A percentile compares a stretch with the other conserved stretches of the same genome.
Conservation (phyloP, 73 alveolate genomes). For the Tetrahymena borealis region DNA sequence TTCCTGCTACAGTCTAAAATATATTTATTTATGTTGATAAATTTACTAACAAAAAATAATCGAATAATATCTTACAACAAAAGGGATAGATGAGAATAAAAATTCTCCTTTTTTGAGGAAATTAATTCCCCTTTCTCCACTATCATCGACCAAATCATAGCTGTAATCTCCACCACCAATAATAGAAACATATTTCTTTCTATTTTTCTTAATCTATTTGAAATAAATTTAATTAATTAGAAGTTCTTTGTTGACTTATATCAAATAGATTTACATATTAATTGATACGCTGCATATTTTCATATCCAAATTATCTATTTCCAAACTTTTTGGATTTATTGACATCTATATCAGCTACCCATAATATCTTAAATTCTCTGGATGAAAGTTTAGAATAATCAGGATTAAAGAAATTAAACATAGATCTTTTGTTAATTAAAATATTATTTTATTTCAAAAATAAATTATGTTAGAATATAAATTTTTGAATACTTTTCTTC, state of each 20-base stretch:
- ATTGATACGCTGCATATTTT: background rate
- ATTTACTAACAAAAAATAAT: background rate
- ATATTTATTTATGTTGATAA: background rate
- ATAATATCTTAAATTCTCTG: background rate
- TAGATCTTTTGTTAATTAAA: background rate
- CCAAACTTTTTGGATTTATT: background rate
- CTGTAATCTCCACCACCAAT: background rate
- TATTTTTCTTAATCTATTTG: background rate
- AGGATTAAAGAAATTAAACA: background rate
- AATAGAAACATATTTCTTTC: background rate
- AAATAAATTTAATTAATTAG: background rate
- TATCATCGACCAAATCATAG: background rate
- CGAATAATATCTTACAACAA: background rate
- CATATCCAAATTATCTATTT: background rate
- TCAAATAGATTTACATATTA: background rate
- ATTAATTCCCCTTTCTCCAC: background rate
- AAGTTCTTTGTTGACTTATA: too few relatives aligned
- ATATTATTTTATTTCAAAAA: too few relatives aligned
- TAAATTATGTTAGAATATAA: background rate
- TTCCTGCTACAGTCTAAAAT: background rate
- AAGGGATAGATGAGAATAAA: background rate
- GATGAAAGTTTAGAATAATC: background rate
- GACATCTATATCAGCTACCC: background rate
- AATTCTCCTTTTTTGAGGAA: background rate
- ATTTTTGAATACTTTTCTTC: background rate